Evolutionary conservation across 202 grass and related monocot genomes (phyloP), one percentile per base, ranked within the genome.

Genomic region (Schoenoplectus triqueter): DNA sequence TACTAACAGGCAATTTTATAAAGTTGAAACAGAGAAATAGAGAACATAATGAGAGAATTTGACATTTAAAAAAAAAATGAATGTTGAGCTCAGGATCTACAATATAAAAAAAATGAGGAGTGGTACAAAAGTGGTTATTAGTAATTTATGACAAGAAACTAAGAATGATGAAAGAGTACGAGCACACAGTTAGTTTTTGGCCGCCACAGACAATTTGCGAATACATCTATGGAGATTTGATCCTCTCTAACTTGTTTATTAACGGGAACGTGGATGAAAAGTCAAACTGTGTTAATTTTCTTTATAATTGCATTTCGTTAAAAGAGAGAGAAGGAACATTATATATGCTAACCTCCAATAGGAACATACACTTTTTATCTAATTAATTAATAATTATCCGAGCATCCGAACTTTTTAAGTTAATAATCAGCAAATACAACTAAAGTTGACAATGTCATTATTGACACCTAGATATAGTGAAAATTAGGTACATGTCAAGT

Each of bases 181-280:
- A 46, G 5, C 0, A 46, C 68, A 48, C n/a, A 6, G 68, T 18
- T 46, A 13, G 6, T 48, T 71, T 47, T 6, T 3, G 42, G 41
- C 6, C 14, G 15, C n/a, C 68, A 17, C 68, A 71, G 2, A 46
- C 7, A 21, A 73, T 73, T 4, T 21, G 2, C 7, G 21, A 3
- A 51, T 73, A 47, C 15, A 73, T 73, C 69, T 73, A 47, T 73
- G 46, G 69, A 49, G 46, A 73, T 73, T 73, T 50, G 45, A 73
- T 73, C 17, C 69, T 73, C 8, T 19, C n/a, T 19, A 20, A 44
- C 8, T 49, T 19, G 41, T 20, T 51, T 73, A 20, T 73, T 73
- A 5, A 45, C 8, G n/a, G 15, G 15, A 68, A 18, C 42, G 0
- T n/a, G 14, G 14, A 18, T 48, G 6, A 48, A 31, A 48, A 71